Evolutionary conservation across 371 early-diverging fungal species (phyloP).

Genomic region (Apophysomyces elegans): DNA sequence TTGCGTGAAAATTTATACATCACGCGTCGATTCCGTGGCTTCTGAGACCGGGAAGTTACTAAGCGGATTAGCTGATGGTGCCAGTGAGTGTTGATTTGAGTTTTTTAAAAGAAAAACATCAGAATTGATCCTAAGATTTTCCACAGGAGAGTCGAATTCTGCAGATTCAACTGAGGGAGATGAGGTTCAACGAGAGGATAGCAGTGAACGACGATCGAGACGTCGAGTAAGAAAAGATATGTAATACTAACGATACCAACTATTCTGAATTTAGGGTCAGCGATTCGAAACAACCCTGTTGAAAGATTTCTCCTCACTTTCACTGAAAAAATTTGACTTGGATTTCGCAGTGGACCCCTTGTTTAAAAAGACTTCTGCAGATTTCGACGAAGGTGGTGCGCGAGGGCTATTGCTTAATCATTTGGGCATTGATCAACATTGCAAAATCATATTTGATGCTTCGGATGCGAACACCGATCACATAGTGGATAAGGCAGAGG

Average conservation of each 20-base stretch:
- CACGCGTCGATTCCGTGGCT: conserved; percentile 98
- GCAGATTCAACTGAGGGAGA: conserved; percentile 55
- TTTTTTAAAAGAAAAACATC: neutral
- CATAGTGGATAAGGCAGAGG: neutral
- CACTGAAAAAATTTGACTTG: conserved; percentile 87
- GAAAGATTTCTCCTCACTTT: conserved; percentile 78
- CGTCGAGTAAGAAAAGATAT: conserved; percentile 33
- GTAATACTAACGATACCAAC: neutral
- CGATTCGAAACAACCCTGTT: conserved; percentile 75
- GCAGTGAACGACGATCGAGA: conserved; percentile 39
- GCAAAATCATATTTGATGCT: conserved; percentile 95
- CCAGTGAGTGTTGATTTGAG: conserved; percentile 42
- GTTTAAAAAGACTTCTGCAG: conserved; percentile 96
- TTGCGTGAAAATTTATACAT: conserved; percentile 98
- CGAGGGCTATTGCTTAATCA: conserved; percentile 91
- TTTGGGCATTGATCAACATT: conserved; percentile 75
- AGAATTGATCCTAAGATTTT: neutral
- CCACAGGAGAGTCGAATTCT: conserved; percentile 19
- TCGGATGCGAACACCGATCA: conserved; percentile 71
- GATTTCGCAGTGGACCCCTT: conserved; percentile 96
- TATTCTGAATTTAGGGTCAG: conserved; percentile 25
- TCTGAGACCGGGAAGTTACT: conserved; percentile 94
- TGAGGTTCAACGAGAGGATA: conserved; percentile 51
- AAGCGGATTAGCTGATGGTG: conserved; percentile 81
- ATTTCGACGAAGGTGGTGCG: conserved; percentile 98